phyloP scores from a whole-genome alignment of 306 rosid genomes.

The Malus asiatica region DNA sequence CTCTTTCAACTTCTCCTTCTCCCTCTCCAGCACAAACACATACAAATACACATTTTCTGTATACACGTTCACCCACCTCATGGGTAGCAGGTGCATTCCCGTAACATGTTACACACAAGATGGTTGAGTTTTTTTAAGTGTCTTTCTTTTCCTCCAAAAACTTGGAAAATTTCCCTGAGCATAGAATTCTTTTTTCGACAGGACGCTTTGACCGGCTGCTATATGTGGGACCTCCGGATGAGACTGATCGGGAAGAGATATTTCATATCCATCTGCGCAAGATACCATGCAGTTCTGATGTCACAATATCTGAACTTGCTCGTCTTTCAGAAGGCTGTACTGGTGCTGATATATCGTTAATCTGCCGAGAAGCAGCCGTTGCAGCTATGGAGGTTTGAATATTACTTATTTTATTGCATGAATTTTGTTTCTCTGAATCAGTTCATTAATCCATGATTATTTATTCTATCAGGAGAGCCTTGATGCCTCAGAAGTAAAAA shows the following conservation, averaged over 20 bases:
- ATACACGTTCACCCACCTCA: neutral
- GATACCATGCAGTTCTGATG: conserved; percentile 62
- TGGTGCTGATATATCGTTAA: conserved; percentile 77
- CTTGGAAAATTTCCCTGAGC: neutral
- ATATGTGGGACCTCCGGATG: conserved; percentile 85
- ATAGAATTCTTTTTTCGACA: conserved; percentile 22
- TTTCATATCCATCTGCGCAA: conserved; percentile 65
- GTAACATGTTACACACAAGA: neutral
- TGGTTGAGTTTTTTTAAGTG: neutral
- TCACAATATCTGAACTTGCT: conserved; percentile 53
- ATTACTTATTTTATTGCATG: neutral
- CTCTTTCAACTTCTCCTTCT: neutral
- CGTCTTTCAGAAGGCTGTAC: conserved; percentile 60
- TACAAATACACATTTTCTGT: neutral
- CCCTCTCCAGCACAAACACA: neutral
- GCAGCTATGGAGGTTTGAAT: conserved; percentile 75
- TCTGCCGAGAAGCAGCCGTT: conserved; percentile 82
- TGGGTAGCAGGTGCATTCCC: neutral
- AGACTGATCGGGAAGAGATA: conserved; percentile 73
- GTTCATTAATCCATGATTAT: conserved; percentile 1
- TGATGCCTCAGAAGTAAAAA: conserved; percentile 53
- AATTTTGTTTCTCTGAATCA: conserved; percentile 6
- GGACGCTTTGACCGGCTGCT: conserved; percentile 89
- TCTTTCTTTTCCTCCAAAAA: neutral
- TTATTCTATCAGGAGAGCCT: conserved; percentile 53